phyloP scores from a whole-genome alignment of 164 flowering plant genomes.

The Magnolia changhungtana region DNA sequence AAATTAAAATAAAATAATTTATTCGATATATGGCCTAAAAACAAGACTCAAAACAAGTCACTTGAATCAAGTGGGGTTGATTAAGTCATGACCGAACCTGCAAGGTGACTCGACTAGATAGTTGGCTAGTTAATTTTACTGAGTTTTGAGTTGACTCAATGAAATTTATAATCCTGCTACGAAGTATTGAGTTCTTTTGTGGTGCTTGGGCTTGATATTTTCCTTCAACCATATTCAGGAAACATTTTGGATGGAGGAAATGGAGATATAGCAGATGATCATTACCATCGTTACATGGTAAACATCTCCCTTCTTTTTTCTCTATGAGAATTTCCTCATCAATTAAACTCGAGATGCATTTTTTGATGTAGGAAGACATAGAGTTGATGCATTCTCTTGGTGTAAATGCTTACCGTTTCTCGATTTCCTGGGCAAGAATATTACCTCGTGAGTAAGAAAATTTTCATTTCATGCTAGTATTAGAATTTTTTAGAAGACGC shows the following conservation, averaged over 20 bases:
- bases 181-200: not conserved
- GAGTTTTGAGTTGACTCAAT: not conserved
- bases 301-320: not conserved
- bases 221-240: not conserved
- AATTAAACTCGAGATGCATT: not conserved
- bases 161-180: not conserved
- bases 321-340: not conserved
- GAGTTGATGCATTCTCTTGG: constrained; percentile 55
- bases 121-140: not conserved
- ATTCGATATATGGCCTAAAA: too few relatives aligned
- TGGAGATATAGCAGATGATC: constrained; percentile 7
- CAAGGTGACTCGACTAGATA: too few relatives aligned
- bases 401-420: constrained; percentile 55
- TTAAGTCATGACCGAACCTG: too few relatives aligned
- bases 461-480: not conserved
- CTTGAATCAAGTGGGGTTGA: too few relatives aligned
- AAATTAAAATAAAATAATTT: too few relatives aligned
- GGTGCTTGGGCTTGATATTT: not conserved
- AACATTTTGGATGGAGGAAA: not conserved
- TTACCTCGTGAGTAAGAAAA: constrained; percentile 38
- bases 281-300: constrained; percentile 10
- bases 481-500: not conserved
- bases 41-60: too few relatives aligned
- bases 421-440: constrained; percentile 70
- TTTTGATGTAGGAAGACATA: constrained; percentile 19